Percentiles rank a stretch among this genome's conserved stretches.
Conservation (phyloP, 1,284 basidiomycete genomes). For the Coriolopsis trogii region DNA sequence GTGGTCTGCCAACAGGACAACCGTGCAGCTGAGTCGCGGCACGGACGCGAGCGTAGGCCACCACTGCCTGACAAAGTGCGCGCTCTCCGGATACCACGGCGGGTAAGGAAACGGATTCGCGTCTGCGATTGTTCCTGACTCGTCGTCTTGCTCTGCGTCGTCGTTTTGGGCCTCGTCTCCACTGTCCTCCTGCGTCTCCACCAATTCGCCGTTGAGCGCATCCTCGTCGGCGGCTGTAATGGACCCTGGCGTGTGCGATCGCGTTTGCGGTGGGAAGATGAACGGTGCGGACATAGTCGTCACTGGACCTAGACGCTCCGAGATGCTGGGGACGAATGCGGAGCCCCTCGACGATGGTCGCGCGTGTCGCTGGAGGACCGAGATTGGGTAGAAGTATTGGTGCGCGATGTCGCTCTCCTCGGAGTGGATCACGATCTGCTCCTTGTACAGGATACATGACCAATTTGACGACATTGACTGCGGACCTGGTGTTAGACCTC, state of each 20-base stretch:
- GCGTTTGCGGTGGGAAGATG: constrained; percentile 33
- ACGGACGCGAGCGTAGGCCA: constrained; percentile 67
- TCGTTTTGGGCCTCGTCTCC: neutral
- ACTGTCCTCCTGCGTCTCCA: neutral
- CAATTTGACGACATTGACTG: constrained; percentile 68
- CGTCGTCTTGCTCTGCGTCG: constrained; percentile 13
- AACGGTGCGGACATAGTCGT: constrained; percentile 33
- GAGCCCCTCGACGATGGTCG: constrained; percentile 31
- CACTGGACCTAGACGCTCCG: constrained; percentile 29
- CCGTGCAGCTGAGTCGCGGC: constrained; percentile 68
- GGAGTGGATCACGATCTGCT: constrained; percentile 70
- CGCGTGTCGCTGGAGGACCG: constrained; percentile 44
- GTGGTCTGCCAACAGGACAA: constrained; percentile 65
- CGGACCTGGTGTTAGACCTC: constrained; percentile 3
- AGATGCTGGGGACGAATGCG: constrained; percentile 40
- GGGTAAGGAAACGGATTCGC: constrained; percentile 31
- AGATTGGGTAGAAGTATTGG: constrained; percentile 61
- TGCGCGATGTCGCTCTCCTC: constrained; percentile 60
- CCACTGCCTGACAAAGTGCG: constrained; percentile 78
- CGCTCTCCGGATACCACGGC: constrained; percentile 67
- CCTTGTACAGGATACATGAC: constrained; percentile 67
- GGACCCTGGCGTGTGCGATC: constrained; percentile 19
- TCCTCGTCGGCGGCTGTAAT: neutral
- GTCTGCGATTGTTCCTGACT: constrained; percentile 10
- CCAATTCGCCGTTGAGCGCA: neutral